Percentiles rank a stretch among this genome's conserved stretches.
Evolutionary conservation across 345 rosid species (phyloP).

Genomic region (Barbarea vulgaris): DNA sequence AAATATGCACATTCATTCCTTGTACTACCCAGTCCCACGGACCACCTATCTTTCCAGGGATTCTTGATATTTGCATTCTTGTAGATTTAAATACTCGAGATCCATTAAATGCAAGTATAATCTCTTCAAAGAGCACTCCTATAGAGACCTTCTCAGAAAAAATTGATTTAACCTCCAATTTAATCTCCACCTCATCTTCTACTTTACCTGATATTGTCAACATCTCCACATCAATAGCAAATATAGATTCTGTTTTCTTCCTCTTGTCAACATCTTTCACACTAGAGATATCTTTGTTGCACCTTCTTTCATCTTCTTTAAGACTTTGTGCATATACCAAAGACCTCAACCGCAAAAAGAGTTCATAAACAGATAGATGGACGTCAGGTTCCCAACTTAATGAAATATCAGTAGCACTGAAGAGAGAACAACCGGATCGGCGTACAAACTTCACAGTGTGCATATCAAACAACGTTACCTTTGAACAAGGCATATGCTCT

Average conservation of each 20-base stretch:
- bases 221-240: slow-evolving; percentile 90
- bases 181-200: slow-evolving; percentile 90
- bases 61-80: slow-evolving; percentile 90
- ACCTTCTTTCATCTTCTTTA: slow-evolving; percentile 46
- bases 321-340: slow-evolving; percentile 62
- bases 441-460: slow-evolving; percentile 85
- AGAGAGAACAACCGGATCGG: slow-evolving; percentile 88
- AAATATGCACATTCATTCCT: slow-evolving; percentile 83
- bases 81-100: slow-evolving; percentile 74
- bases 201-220: slow-evolving; percentile 73
- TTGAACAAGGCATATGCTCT: slow-evolving; percentile 56
- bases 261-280: slow-evolving; percentile 51
- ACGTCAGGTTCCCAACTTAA: slow-evolving; percentile 92
- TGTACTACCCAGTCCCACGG: slow-evolving; percentile 77
- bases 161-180: slow-evolving; percentile 83
- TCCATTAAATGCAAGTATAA: slow-evolving; percentile 69
- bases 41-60: slow-evolving; percentile 42
- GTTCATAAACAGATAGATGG: slow-evolving; percentile 81
- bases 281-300: slow-evolving; percentile 45
- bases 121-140: slow-evolving; percentile 94
- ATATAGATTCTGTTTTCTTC: slow-evolving; percentile 86
- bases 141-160: slow-evolving; percentile 94
- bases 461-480: slow-evolving; percentile 69
- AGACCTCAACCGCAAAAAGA: slow-evolving; percentile 62
- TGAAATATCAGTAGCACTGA: slow-evolving; percentile 86